Percentiles rank a stretch among this genome's conserved stretches.
Conservation (phyloP, 2,329 filamentous ascomycete species). For the Curvularia eragrostidis region DNA sequence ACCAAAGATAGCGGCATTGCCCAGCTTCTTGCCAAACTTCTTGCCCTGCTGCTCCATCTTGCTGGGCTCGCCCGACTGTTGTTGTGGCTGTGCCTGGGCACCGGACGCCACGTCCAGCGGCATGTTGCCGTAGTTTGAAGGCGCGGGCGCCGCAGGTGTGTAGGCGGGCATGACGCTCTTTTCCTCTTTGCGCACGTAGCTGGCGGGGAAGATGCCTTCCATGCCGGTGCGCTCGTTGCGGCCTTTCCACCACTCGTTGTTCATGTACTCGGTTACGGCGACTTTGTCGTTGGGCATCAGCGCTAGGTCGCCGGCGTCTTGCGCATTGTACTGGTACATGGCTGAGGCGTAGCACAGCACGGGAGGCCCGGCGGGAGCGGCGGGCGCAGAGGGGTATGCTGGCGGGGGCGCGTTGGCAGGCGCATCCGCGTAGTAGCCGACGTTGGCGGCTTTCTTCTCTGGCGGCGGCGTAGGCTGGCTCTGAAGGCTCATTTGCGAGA, state of each 20-base stretch:
- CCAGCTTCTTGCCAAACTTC: conserved; percentile 96
- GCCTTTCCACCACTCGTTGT: conserved; percentile 96
- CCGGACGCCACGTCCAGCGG: conserved; percentile 77
- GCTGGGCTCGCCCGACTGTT: conserved; percentile 59
- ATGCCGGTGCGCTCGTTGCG: conserved; percentile 80
- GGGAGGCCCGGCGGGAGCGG: conserved; percentile 57
- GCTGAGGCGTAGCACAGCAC: conserved; percentile 77
- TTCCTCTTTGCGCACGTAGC: conserved; percentile 78
- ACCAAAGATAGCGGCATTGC: conserved; percentile 85
- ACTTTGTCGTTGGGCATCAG: conserved; percentile 83
- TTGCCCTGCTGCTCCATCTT: conserved; percentile 81
- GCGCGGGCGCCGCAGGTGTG: conserved; percentile 46
- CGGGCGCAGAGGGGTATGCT: conserved; percentile 55
- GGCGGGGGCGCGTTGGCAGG: conserved; percentile 54
- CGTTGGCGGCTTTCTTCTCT: conserved; percentile 50
- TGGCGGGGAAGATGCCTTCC: conserved; percentile 94
- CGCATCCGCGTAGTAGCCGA: conserved; percentile 51
- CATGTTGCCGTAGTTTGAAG: conserved; percentile 72
- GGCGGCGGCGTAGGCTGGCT: conserved; percentile 38
- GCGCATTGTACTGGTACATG: conserved; percentile 81
- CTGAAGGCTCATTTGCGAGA: conserved; percentile 44
- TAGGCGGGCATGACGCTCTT: conserved; percentile 56
- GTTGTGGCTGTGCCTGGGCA: conserved; percentile 39
- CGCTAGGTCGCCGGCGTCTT: conserved; percentile 81
- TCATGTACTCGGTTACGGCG: conserved; percentile 89